Evolutionary conservation across 2,329 filamentous ascomycete genomes (phyloP).

Genomic region (Cordyceps farinosa): DNA sequence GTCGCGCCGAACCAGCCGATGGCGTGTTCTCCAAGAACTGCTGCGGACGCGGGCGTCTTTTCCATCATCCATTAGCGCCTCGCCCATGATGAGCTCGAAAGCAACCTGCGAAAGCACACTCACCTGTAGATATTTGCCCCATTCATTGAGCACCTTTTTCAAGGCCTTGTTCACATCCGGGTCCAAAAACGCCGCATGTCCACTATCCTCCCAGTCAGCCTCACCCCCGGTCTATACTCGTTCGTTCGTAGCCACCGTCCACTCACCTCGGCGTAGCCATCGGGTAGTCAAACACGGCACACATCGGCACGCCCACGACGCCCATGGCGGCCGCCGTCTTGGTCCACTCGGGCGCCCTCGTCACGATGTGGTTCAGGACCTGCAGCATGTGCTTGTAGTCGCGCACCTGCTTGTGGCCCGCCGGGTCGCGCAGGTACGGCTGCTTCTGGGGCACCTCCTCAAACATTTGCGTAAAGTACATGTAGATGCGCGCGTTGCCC

Average conservation of each 20-base stretch:
- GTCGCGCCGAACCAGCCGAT: slow-evolving; percentile 56
- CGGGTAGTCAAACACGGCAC: slow-evolving; percentile 38
- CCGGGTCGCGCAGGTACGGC: slow-evolving; percentile 59
- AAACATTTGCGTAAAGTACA: slow-evolving; percentile 67
- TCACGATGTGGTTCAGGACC: slow-evolving; percentile 59
- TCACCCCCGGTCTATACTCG: neutral
- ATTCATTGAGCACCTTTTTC: slow-evolving; percentile 54
- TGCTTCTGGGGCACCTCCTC: slow-evolving; percentile 59
- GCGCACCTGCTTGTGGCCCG: slow-evolving; percentile 58
- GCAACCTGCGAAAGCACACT: slow-evolving; percentile 13
- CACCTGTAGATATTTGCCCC: slow-evolving; percentile 52
- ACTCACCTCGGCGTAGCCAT: slow-evolving; percentile 50
- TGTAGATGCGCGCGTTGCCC: slow-evolving; percentile 57
- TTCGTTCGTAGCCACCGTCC: too few relatives aligned
- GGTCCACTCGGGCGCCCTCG: slow-evolving; percentile 49
- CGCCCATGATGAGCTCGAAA: neutral
- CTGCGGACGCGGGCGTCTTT: slow-evolving; percentile 50
- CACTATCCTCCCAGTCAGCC: slow-evolving; percentile 26
- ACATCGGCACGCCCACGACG: slow-evolving; percentile 16
- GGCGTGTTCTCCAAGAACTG: slow-evolving; percentile 43
- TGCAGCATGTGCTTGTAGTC: slow-evolving; percentile 65
- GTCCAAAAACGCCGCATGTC: slow-evolving; percentile 52
- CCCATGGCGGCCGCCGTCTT: slow-evolving; percentile 40
- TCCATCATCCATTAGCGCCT: neutral
- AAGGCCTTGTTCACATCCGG: slow-evolving; percentile 52